Conservation (phyloP, 1,139 yeast genomes). For the Yamadazyma triangularis region DNA sequence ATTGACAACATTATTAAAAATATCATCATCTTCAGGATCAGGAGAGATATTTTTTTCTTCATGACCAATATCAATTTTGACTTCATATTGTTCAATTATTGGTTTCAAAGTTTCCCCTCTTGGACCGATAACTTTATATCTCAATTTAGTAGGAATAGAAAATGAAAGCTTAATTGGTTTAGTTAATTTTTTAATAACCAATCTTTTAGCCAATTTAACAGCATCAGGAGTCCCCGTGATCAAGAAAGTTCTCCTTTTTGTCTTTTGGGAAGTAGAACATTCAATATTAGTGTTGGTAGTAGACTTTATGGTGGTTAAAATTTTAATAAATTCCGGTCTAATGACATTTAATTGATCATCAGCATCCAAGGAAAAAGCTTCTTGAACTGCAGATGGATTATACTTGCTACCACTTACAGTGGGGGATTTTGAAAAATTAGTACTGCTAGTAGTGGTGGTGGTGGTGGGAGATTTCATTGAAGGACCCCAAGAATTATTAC, state of each 20-base stretch:
- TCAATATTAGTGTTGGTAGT: constrained; percentile 68
- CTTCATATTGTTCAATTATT: constrained; percentile 66
- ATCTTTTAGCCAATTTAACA: constrained; percentile 70
- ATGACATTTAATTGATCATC: constrained; percentile 62
- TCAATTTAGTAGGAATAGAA: constrained; percentile 70
- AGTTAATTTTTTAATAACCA: constrained; percentile 71
- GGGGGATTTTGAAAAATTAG: constrained; percentile 1
- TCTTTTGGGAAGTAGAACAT: constrained; percentile 74
- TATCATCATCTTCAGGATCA: constrained; percentile 31
- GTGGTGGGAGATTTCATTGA: constrained; percentile 22
- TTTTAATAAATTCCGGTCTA: constrained; percentile 60
- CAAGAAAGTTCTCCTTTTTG: constrained; percentile 80
- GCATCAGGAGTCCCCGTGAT: constrained; percentile 71
- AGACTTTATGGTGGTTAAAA: constrained; percentile 58
- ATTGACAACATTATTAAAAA: constrained; percentile 51
- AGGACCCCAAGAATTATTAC: constrained; percentile 25
- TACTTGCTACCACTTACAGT: constrained; percentile 12
- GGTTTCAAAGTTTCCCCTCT: constrained; percentile 82
- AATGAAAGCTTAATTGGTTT: constrained; percentile 64
- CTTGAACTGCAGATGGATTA: constrained; percentile 51
- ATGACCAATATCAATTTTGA: constrained; percentile 70
- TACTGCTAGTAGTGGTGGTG: constrained; percentile 26
- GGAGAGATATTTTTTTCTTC: constrained; percentile 29
- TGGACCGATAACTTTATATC: constrained; percentile 84
- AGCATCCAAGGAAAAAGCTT: constrained; percentile 66